Evolutionary conservation across 1,284 basidiomycete genomes (phyloP).

Genomic region (Mycosarcoma maydis): DNA sequence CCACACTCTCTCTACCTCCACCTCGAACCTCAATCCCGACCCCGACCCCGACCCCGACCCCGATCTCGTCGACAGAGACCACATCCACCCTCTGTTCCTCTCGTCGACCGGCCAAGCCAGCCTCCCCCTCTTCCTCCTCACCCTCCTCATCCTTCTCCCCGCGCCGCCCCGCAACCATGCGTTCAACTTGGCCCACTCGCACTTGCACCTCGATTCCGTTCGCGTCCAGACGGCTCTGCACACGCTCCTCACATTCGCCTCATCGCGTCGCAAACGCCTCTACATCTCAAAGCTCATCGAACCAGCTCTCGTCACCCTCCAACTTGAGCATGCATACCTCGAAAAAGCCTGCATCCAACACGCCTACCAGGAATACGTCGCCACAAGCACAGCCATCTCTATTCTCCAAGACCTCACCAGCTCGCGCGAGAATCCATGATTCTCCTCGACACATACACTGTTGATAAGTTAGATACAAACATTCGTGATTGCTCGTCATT

Average conservation of each 20-base stretch:
- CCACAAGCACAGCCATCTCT: constrained; percentile 3
- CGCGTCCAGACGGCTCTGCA: constrained; percentile 1
- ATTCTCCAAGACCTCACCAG: constrained; percentile 5
- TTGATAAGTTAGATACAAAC: no score
- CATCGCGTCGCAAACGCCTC: neutral
- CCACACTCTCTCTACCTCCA: no score
- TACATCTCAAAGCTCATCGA: constrained; percentile 3
- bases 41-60: constrained; percentile 10
- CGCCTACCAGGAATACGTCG: constrained; percentile 32
- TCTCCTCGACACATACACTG: neutral
- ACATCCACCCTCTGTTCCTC: constrained; percentile 30
- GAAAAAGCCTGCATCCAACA: constrained; percentile 28
- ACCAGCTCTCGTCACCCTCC: no score
- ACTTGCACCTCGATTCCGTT: neutral
- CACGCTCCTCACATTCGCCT: constrained; percentile 6
- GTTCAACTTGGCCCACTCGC: no score
- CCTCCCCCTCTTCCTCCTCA: constrained; percentile 12
- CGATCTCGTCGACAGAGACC: constrained; percentile 26
- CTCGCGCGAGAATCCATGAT: neutral
- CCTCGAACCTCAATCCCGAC: no score
- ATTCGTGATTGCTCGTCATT: neutral
- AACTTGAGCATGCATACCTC: no score
- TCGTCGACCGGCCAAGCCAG: constrained; percentile 20
- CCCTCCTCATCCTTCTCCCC: constrained; percentile 9
- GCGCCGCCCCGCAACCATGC: neutral